A percentile compares a stretch with the other conserved stretches of the same genome.
These are phyloP conservation scores for Penicillium sp. DNA, from an alignment of 2,329 filamentous ascomycete species.

Conservation along the genomic window DNA sequence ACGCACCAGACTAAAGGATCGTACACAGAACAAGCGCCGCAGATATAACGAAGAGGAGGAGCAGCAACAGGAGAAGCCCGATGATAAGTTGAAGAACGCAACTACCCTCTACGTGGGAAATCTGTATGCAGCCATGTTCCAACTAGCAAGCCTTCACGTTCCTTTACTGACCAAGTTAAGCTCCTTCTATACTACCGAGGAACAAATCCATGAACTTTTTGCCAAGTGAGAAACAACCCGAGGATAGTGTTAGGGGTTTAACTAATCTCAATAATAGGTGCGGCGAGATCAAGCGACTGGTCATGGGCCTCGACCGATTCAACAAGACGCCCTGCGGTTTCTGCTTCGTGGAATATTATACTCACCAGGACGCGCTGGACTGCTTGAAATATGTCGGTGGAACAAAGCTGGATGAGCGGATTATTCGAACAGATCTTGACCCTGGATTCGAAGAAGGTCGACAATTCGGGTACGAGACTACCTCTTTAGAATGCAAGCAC, in stretches of 20 bases:
- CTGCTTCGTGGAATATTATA: slow-evolving; percentile 99
- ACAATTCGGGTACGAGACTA: slow-evolving; percentile 71
- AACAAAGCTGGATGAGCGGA: slow-evolving; percentile 94
- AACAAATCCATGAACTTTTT: slow-evolving; percentile 97
- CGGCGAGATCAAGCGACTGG: slow-evolving; percentile 94
- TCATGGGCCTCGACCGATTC: slow-evolving; percentile 97
- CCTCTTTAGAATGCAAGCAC: not conserved
- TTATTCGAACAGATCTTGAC: slow-evolving; percentile 93
- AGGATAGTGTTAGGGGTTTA: not conserved
- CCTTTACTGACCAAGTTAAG: slow-evolving; percentile 45
- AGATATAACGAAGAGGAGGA: slow-evolving; percentile 61
- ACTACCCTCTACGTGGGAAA: slow-evolving; percentile 98
- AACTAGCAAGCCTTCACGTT: slow-evolving; percentile 10
- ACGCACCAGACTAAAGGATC: slow-evolving; percentile 4
- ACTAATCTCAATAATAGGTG: slow-evolving; percentile 50
- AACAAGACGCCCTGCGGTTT: slow-evolving; percentile 98
- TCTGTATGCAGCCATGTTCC: slow-evolving; percentile 60
- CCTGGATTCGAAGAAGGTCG: slow-evolving; percentile 94
- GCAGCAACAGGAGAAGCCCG: slow-evolving; percentile 61
- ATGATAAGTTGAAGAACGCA: slow-evolving; percentile 81
- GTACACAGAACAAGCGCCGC: slow-evolving; percentile 67
- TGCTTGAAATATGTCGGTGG: slow-evolving; percentile 99
- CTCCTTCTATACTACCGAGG: slow-evolving; percentile 97
- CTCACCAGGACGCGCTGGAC: slow-evolving; percentile 92
- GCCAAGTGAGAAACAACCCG: slow-evolving; percentile 61